Conservation (phyloP, 805 yeast species). For the Kuraishia borneana region DNA sequence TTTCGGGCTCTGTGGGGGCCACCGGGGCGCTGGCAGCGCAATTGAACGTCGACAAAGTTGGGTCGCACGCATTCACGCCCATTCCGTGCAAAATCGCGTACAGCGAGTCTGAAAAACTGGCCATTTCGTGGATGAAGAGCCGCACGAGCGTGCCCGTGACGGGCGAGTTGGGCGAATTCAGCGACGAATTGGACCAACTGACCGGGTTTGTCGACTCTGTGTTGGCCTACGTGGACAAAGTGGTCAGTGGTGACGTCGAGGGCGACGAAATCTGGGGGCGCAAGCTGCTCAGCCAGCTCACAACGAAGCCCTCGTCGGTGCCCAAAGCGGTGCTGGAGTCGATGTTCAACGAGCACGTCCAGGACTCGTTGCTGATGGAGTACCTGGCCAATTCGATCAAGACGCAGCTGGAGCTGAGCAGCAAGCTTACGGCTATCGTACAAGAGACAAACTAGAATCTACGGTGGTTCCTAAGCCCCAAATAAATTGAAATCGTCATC, state of each 20-base stretch:
- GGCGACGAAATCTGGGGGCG: constrained; percentile 49
- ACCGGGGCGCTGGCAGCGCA: constrained; percentile 23
- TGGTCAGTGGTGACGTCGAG: constrained; percentile 29
- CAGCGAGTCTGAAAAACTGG: constrained; percentile 46
- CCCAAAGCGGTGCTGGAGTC: constrained; percentile 41
- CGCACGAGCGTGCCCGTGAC: constrained; percentile 21
- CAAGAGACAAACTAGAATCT: constrained; percentile 5
- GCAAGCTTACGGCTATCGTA: constrained; percentile 53
- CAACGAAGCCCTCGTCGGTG: constrained; percentile 37
- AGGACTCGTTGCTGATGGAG: constrained; percentile 74
- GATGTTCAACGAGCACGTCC: constrained; percentile 60
- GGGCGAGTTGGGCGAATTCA: constrained; percentile 33
- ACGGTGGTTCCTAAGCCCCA: constrained; percentile 7
- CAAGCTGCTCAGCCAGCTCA: constrained; percentile 46
- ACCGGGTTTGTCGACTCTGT: constrained; percentile 37
- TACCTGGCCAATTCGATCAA: constrained; percentile 75
- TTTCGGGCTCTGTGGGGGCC: constrained; percentile 67
- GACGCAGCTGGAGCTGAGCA: constrained; percentile 72
- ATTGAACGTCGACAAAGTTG: constrained; percentile 26
- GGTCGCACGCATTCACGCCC: constrained; percentile 61
- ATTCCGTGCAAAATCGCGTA: constrained; percentile 55
- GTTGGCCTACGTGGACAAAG: constrained; percentile 32
- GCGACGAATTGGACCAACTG: constrained; percentile 32
- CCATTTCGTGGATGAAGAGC: constrained; percentile 34
- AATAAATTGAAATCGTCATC: too few relatives aligned